Evolutionary conservation across 768 basidiomycete species (phyloP), one percentile per base, ranked within the genome.

Genomic region (Glaciozyma martinii): DNA sequence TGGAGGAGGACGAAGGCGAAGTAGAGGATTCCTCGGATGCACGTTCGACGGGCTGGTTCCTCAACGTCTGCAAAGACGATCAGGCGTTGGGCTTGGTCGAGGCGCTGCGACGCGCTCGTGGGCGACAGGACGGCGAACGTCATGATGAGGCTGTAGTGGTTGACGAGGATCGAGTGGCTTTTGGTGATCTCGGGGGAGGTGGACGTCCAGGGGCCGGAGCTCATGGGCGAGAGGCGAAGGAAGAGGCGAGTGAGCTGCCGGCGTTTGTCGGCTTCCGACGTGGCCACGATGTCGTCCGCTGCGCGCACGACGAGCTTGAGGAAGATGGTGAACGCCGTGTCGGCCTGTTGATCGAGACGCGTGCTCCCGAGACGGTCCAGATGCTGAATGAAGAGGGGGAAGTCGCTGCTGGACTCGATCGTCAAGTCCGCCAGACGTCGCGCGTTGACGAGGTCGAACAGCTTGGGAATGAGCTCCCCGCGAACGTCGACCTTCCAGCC

Each of bases 271-370:
- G 59, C 49, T 64, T 65, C 44, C 32, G 75, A 66, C 4, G 59
- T 5, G 5, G 60, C 66, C 12, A 76, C 69, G 29, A 77, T 68
- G 63, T 78, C 77, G 18, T 79, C 76, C 2, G 79, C 79, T 0
- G 86, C 85, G 53, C 83, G 82, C n/a, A 86, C 82, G 42, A 92
- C 79, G 61, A 95, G 80, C 74, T 91, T 90, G 53, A 94, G 79
- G 73, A 91, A 88, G 9, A 88, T 74, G n/a, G 83, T 80, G 72
- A 87, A 92, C 2, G 87, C 83, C 2, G 86, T 84, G 71, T 94
- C 92, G 23, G 76, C 75, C 23, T 77, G 75, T 8, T 60, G 63
- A 32, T 84, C 80, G 57, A 80, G 78, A 25, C 78, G 75, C 43
- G 57, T 33, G 16, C 23, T 23, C 23, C 16, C 30, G 30, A 79